Conservation (phyloP, 352 stramenopile species). For the Pythium periplocum region DNA sequence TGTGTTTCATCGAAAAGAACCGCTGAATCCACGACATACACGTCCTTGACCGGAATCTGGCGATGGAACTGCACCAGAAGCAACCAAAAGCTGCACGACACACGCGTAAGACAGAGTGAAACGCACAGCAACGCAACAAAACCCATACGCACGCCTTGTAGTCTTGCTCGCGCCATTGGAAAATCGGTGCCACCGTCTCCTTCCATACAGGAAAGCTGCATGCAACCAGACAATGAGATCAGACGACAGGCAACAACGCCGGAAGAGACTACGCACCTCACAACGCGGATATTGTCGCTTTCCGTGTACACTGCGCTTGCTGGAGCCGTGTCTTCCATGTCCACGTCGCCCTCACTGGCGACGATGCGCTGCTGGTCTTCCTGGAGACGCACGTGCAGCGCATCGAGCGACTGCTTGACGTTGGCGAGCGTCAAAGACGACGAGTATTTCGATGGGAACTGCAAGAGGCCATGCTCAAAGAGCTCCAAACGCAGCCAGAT, state of each 20-base stretch:
- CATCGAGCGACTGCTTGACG: constrained; percentile 53
- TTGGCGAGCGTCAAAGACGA: constrained; percentile 56
- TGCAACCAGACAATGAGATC: background rate
- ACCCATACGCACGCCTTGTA: constrained; percentile 38
- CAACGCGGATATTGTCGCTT: constrained; percentile 50
- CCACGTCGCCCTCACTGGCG: constrained; percentile 28
- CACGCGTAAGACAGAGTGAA: constrained; percentile 2
- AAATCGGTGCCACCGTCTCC: constrained; percentile 48
- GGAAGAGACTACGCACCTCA: constrained; percentile 15
- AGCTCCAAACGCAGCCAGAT: constrained; percentile 84
- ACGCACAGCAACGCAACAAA: background rate
- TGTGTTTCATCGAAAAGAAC: constrained; percentile 46
- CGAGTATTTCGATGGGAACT: constrained; percentile 66
- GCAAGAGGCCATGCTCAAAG: constrained; percentile 77
- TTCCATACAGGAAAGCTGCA: constrained; percentile 57
- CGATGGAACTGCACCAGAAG: constrained; percentile 73
- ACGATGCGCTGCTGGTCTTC: constrained; percentile 4
- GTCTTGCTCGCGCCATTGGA: constrained; percentile 79
- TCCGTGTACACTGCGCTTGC: constrained; percentile 28
- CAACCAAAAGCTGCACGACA: constrained; percentile 55
- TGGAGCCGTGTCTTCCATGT: constrained; percentile 25
- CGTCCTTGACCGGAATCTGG: constrained; percentile 43
- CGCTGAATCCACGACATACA: constrained; percentile 10
- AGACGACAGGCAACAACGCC: too few species aligned
- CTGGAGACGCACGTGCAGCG: constrained; percentile 45